A percentile compares a stretch with the other conserved stretches of the same genome.
Conservation (phyloP, 1,139 yeast species). For the Diutina ranongensis region DNA sequence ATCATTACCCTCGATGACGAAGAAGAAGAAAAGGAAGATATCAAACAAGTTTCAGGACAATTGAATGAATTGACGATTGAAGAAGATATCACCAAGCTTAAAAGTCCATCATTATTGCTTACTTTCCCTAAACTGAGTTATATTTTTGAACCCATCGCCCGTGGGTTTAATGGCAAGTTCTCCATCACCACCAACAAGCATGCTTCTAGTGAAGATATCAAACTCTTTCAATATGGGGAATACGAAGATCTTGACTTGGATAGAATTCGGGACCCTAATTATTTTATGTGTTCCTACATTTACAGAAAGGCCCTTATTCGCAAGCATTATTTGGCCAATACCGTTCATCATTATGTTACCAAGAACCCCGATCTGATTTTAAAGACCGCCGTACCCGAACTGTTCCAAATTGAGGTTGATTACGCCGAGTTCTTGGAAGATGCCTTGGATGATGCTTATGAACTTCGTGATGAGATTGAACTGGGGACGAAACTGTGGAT, state of each 20-base stretch:
- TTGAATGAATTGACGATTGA: constrained; percentile 42
- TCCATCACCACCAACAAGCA: neutral
- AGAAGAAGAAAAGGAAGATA: constrained; percentile 8
- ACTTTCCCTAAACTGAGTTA: neutral
- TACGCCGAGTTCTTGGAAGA: constrained; percentile 95
- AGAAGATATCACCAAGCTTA: constrained; percentile 10
- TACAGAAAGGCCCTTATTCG: constrained; percentile 82
- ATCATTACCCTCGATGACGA: constrained; percentile 28
- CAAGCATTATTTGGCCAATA: constrained; percentile 77
- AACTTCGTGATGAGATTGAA: constrained; percentile 67
- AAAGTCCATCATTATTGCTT: neutral
- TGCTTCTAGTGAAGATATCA: constrained; percentile 8
- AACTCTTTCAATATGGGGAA: constrained; percentile 71
- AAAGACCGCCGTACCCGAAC: constrained; percentile 52
- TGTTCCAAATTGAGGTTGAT: constrained; percentile 79
- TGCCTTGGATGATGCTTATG: constrained; percentile 83
- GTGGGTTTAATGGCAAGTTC: neutral
- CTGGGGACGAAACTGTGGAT: constrained; percentile 65
- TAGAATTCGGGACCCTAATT: constrained; percentile 23
- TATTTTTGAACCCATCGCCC: neutral
- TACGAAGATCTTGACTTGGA: constrained; percentile 85
- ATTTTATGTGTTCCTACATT: constrained; percentile 65
- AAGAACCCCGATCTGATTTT: constrained; percentile 66
- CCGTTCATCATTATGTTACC: constrained; percentile 59
- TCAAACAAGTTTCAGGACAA: constrained; percentile 26